phyloP scores from a whole-genome alignment of 352 stramenopile genomes.

The Phytophthora citricola region DNA sequence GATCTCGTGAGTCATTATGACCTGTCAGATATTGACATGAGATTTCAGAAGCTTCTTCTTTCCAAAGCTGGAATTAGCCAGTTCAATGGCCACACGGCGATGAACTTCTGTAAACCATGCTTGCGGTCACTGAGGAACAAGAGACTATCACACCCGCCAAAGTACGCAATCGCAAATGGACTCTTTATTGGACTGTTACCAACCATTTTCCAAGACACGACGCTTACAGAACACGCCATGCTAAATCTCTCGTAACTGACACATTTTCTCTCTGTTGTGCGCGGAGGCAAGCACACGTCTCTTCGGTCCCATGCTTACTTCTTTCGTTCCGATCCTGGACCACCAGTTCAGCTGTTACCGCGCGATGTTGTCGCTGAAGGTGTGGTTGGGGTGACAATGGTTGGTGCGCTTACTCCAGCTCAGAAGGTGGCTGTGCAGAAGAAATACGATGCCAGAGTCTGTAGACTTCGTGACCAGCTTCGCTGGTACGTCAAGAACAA shows the following conservation, averaged over 20 bases:
- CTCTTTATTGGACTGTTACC: too few species aligned
- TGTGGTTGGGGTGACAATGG: neutral
- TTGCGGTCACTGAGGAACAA: too few species aligned
- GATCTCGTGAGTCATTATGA: too few species aligned
- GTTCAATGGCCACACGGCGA: too few species aligned
- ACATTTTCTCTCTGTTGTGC: conserved; percentile 15
- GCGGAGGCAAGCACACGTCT: conserved; percentile 1
- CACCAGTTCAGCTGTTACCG: conserved; percentile 1
- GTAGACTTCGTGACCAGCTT: neutral
- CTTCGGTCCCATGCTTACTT: conserved; percentile 13
- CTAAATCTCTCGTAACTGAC: conserved; percentile 12
- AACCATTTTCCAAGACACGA: too few species aligned
- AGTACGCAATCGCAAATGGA: too few species aligned
- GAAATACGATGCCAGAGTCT: neutral
- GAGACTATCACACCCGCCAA: too few species aligned
- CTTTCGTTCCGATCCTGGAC: conserved; percentile 5
- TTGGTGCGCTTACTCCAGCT: neutral
- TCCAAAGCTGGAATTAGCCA: too few species aligned
- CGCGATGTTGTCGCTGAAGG: conserved; percentile 5
- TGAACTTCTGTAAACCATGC: too few species aligned
- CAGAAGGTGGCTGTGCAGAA: conserved; percentile 4
- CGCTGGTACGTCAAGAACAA: conserved; percentile 9
- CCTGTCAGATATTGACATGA: too few species aligned
- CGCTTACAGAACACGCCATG: conserved; percentile 5
- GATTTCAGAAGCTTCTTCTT: too few species aligned